A percentile compares a stretch with the other conserved stretches of the same genome.
phyloP scores from a whole-genome alignment of 176 grass and related monocot species.

The Eleusine indica region DNA sequence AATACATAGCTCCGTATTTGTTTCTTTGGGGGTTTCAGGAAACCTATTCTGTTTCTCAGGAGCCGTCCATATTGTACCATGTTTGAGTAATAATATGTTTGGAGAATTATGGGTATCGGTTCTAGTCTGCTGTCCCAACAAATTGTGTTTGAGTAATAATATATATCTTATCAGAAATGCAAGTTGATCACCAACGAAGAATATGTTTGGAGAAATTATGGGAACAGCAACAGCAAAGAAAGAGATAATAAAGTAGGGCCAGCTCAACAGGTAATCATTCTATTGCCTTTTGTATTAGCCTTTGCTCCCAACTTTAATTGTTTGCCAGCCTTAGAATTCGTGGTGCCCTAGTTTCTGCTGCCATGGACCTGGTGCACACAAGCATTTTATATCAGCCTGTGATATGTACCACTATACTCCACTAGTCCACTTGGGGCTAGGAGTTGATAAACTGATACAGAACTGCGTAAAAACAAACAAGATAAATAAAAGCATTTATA shows the following conservation, averaged over 20 bases:
- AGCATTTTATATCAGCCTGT: neutral
- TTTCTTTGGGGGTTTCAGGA: neutral
- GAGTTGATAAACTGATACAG: constrained; percentile 8
- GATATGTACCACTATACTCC: neutral
- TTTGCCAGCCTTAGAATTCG: constrained; percentile 47
- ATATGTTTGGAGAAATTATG: constrained; percentile 8
- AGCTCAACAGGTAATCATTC: constrained; percentile 59
- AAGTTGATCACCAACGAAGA: neutral
- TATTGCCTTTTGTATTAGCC: constrained; percentile 49
- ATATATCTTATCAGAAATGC: neutral
- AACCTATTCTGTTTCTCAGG: neutral
- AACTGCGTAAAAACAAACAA: neutral
- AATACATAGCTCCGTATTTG: constrained; percentile 13
- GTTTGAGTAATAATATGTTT: neutral
- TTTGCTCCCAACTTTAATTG: constrained; percentile 52
- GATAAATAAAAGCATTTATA: neutral
- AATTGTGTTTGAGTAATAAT: neutral
- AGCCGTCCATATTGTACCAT: neutral
- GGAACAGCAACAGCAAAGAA: constrained; percentile 30
- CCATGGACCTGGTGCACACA: constrained; percentile 44
- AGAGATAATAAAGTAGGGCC: constrained; percentile 54
- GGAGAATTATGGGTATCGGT: neutral
- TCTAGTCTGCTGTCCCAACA: neutral
- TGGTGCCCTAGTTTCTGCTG: constrained; percentile 44
- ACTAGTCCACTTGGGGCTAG: neutral